These are phyloP conservation scores for Echria macrotheca DNA, from an alignment of 495 filamentous ascomycete genomes.

Conservation along the genomic window DNA sequence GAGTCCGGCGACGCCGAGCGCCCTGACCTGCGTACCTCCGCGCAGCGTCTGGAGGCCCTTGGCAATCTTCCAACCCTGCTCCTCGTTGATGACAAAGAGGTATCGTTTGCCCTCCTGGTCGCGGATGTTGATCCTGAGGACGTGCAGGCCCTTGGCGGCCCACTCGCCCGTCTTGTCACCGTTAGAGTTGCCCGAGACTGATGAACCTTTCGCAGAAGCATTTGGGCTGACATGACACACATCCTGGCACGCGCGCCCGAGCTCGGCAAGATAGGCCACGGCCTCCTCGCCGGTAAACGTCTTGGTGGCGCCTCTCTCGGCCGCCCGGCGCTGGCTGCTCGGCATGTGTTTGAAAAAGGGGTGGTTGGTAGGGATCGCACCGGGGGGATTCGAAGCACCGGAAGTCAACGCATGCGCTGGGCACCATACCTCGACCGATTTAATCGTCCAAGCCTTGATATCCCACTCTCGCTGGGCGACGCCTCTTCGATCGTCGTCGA, in stretches of 20 bases:
- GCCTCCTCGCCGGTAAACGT: conserved; percentile 55
- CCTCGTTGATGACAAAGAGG: conserved; percentile 74
- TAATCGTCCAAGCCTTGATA: conserved; percentile 95
- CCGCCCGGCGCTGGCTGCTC: conserved; percentile 31
- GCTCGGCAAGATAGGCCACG: conserved; percentile 51
- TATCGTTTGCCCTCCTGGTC: conserved; percentile 81
- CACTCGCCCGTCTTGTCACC: conserved; percentile 46
- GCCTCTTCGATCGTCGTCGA: conserved; percentile 86
- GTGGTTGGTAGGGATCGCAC: conserved; percentile 33
- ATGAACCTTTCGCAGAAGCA: conserved; percentile 22
- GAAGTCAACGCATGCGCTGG: conserved; percentile 45
- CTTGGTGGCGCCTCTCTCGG: conserved; percentile 43
- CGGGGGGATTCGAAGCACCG: conserved; percentile 29
- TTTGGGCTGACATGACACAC: conserved; percentile 45
- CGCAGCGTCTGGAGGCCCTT: conserved; percentile 70
- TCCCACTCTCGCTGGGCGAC: conserved; percentile 95
- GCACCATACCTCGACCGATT: conserved; percentile 85
- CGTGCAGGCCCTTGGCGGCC: conserved; percentile 55
- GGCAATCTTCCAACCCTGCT: conserved; percentile 91
- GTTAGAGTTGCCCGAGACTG: conserved; percentile 26
- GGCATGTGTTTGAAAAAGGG: conserved; percentile 35
- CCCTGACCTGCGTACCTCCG: conserved; percentile 62
- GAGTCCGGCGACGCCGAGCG: conserved; percentile 60
- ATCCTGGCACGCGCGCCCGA: conserved; percentile 58
- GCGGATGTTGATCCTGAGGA: conserved; percentile 74